phyloP scores from a whole-genome alignment of 2,329 filamentous ascomycete species.

The Aspergillus uvarum region DNA sequence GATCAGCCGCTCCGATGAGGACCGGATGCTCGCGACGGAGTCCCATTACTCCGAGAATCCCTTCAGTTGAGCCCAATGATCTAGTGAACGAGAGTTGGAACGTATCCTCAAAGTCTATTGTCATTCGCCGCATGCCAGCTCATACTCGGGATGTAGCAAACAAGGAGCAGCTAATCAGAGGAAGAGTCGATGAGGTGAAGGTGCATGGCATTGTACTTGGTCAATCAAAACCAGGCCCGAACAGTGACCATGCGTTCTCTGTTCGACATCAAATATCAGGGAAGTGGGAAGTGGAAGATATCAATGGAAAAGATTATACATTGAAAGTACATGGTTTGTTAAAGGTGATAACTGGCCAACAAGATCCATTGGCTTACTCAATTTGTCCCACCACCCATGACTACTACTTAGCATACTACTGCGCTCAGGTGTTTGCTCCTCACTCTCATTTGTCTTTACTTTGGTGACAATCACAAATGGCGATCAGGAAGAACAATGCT shows the following conservation, averaged over 20 bases:
- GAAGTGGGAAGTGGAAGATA: constrained; percentile 3
- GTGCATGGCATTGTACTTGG: neutral
- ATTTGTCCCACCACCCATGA: constrained; percentile 11
- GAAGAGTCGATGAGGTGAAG: neutral
- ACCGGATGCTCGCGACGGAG: constrained; percentile 6
- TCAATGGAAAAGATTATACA: constrained; percentile 6
- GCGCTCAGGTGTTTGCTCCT: constrained; percentile 15
- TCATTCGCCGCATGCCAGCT: constrained; percentile 6
- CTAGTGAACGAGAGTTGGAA: neutral
- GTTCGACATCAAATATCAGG: neutral
- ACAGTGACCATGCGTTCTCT: neutral
- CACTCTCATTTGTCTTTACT: constrained; percentile 2
- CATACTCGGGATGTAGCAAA: constrained; percentile 9
- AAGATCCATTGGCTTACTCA: neutral
- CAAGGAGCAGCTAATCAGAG: constrained; percentile 7
- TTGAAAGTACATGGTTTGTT: constrained; percentile 10
- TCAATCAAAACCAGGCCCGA: constrained; percentile 1
- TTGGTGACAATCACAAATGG: constrained; percentile 5
- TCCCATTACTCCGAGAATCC: constrained; percentile 12
- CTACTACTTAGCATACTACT: neutral
- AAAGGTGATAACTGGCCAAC: constrained; percentile 6
- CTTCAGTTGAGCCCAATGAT: neutral
- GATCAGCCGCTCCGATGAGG: neutral
- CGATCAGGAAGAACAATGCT: constrained; percentile 38
- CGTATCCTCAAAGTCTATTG: neutral